Base-by-base conservation (phyloP, 169 alveolate genomes). In the Plasmodium billcollinsi region DNA sequence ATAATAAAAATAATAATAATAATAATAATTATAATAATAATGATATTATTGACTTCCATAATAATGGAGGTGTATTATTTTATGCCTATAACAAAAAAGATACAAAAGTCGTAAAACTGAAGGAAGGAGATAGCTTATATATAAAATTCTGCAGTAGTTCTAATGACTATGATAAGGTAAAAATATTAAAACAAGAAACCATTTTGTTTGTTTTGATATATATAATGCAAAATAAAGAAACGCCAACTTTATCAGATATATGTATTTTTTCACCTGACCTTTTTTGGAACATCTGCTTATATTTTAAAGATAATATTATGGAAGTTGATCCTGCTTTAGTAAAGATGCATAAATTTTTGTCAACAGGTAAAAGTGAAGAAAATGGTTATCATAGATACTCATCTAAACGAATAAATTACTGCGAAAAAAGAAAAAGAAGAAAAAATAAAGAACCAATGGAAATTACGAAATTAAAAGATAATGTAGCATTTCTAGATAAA, bases 81-180 rank as follows among this genome's bases (percentile, higher is more conserved):
- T 50, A 59, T 69, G 86, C 74, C 0, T 11, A 39, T 14, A 83
- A 71, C 33, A 83, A 70, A 50, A 59, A 20, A 50, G 49, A 63
- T 70, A 33, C 47, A 70, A 52, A n/a, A n/a, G 11, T 49, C 12
- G 59, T 26, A 66, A 83, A 70, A 83, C 29, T 83, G 7, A 70
- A 70, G 39, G 86, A 83, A 70, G 91, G 91, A 18, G 91, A 83
- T 26, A n/a, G 3, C 11, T 20, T 83, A 59, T 83, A 83, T 52
- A 33, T 83, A 39, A 83, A 83, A 50, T 83, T 83, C 69, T 43
- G 45, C 59, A 24, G 24, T 26, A 5, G 74, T 24, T 69, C 18
- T 39, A 58, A 83, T 70, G 85, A 71, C 12, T 83, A 83, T 83
- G 91, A 83, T 67, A 83, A 83, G 39, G 29, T 83, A 47, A 83